These are phyloP conservation scores for Fragaria iinumae DNA, from an alignment of 306 rosid species.

Conservation along the genomic window DNA sequence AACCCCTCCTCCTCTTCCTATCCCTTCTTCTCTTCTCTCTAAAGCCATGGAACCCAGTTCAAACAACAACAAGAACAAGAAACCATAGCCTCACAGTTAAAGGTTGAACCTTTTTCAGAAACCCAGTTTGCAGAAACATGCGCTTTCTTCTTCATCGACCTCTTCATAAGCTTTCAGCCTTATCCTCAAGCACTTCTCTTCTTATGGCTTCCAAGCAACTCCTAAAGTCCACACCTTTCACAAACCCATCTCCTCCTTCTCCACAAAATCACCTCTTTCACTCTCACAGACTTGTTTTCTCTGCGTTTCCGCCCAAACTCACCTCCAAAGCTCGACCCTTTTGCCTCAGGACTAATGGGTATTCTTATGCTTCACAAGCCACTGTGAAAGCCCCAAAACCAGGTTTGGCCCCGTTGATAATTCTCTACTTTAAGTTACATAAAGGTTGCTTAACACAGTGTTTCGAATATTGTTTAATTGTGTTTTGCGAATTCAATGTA, in stretches of 20 bases:
- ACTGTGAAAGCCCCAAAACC: constrained; percentile 29
- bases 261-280: constrained; percentile 26
- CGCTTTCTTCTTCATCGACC: constrained; percentile 44
- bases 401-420: constrained; percentile 28
- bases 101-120: neutral
- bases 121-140: constrained; percentile 36
- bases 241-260: constrained; percentile 30
- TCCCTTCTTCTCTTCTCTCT: neutral
- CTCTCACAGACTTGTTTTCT: constrained; percentile 31
- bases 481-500: constrained; percentile 11
- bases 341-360: constrained; percentile 61
- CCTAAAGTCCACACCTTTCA: constrained; percentile 32
- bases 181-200: constrained; percentile 26
- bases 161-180: constrained; percentile 33
- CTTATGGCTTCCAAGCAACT: constrained; percentile 49
- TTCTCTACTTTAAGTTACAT: neutral
- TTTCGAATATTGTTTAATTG: neutral
- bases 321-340: constrained; percentile 32
- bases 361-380: constrained; percentile 40
- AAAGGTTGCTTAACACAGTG: neutral
- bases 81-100: constrained; percentile 3
- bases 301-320: constrained; percentile 41
- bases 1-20: neutral
- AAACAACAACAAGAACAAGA: neutral
- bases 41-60: constrained; percentile 4